These are phyloP conservation scores for Boletus eberwhitei DNA, from an alignment of 768 basidiomycete genomes.

Conservation along the genomic window DNA sequence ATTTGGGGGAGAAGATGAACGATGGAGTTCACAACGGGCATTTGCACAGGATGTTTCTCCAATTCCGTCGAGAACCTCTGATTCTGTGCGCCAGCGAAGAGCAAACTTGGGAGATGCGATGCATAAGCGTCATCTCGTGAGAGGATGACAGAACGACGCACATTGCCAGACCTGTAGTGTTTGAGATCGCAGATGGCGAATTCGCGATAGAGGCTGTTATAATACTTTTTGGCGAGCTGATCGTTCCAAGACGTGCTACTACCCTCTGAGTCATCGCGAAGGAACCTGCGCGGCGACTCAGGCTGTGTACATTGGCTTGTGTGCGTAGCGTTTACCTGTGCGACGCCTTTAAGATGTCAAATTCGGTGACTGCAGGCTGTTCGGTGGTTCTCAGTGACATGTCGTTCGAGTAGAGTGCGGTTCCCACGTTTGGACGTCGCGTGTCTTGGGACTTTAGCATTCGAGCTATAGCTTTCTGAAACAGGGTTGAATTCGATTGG, in stretches of 20 bases:
- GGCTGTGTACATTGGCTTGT: not conserved
- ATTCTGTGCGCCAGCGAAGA: conserved; percentile 90
- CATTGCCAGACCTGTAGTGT: conserved; percentile 91
- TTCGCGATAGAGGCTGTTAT: conserved; percentile 84
- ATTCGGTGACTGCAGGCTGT: conserved; percentile 43
- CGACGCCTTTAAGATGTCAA: conserved; percentile 70
- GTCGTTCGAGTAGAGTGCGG: too few relatives aligned
- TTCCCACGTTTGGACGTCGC: conserved; percentile 1
- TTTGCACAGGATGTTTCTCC: conserved; percentile 91
- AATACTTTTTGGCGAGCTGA: conserved; percentile 83
- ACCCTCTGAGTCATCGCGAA: conserved; percentile 49
- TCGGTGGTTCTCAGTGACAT: conserved; percentile 1
- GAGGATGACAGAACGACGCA: conserved; percentile 34
- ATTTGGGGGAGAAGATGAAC: conserved; percentile 27
- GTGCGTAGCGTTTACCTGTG: conserved; percentile 49
- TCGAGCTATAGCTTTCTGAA: too few relatives aligned
- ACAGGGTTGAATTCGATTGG: too few relatives aligned
- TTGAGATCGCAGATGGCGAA: conserved; percentile 92
- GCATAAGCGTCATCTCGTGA: not conserved
- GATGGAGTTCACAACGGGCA: conserved; percentile 74
- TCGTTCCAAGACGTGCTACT: conserved; percentile 63
- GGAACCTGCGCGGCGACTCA: conserved; percentile 50
- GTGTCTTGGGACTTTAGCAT: too few relatives aligned
- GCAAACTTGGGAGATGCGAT: conserved; percentile 56
- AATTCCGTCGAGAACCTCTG: conserved; percentile 79